Conservation (phyloP, 2,329 filamentous ascomycete species). For the Colletotrichum sojae region DNA sequence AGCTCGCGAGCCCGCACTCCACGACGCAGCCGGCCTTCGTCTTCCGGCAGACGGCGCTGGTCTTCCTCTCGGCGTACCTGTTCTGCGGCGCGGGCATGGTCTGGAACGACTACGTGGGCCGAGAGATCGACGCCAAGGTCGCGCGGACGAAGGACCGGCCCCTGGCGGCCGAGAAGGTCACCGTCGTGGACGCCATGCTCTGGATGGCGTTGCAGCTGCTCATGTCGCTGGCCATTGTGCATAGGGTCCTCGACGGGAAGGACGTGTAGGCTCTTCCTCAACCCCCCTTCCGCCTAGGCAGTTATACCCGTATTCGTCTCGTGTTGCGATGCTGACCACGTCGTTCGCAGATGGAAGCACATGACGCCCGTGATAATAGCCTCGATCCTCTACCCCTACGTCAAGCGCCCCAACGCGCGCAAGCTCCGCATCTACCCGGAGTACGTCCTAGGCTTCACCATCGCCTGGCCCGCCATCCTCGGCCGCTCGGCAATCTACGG, state of each 20-base stretch:
- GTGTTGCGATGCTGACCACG: not conserved
- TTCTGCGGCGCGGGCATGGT: conserved; percentile 50
- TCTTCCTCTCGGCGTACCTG: conserved; percentile 44
- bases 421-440: conserved; percentile 44
- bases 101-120: conserved; percentile 50
- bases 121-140: conserved; percentile 47
- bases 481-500: conserved; percentile 44
- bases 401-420: conserved; percentile 42
- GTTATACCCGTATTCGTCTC: no score
- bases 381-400: conserved; percentile 44
- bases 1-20: conserved; percentile 17
- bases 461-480: conserved; percentile 45
- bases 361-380: conserved; percentile 42
- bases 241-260: conserved; percentile 33
- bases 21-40: conserved; percentile 40
- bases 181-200: conserved; percentile 43
- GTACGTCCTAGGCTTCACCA: conserved; percentile 45
- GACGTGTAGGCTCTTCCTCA: conserved; percentile 25
- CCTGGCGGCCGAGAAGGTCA: conserved; percentile 44
- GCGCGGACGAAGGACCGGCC: conserved; percentile 48
- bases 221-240: conserved; percentile 30
- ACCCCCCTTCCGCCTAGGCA: no score
- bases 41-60: conserved; percentile 44
- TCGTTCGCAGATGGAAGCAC: conserved; percentile 41
- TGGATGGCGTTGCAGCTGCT: conserved; percentile 37